Percentiles rank a stretch among this genome's conserved stretches.
Conservation (phyloP, 2,329 filamentous ascomycete species). For the Xylaria sp. region DNA sequence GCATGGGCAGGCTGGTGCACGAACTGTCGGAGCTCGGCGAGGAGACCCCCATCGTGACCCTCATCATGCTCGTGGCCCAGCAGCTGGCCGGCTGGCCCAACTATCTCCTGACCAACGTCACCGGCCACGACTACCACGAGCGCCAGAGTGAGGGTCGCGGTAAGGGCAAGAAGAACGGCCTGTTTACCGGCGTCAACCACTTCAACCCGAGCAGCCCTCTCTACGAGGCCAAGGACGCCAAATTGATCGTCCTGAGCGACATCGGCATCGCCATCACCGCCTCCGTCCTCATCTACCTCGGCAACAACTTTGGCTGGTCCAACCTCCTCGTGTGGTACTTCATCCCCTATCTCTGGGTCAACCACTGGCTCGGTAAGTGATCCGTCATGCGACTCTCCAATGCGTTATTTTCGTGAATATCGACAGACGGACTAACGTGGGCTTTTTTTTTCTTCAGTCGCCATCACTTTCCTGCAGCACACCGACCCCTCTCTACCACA, state of each 20-base stretch:
- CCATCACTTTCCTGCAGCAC: constrained; percentile 97
- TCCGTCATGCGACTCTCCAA: neutral
- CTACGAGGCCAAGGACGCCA: constrained; percentile 90
- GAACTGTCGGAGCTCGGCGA: constrained; percentile 90
- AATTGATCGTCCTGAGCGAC: constrained; percentile 87
- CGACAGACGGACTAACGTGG: neutral
- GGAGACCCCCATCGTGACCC: constrained; percentile 89
- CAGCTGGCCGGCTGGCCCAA: constrained; percentile 93
- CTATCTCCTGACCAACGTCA: constrained; percentile 92
- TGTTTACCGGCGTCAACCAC: constrained; percentile 87
- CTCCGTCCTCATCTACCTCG: constrained; percentile 73
- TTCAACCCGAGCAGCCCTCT: constrained; percentile 89
- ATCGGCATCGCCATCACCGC: constrained; percentile 76
- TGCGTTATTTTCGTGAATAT: too few relatives aligned
- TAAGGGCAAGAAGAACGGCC: constrained; percentile 89
- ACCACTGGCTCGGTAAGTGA: constrained; percentile 95
- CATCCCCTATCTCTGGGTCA: constrained; percentile 95
- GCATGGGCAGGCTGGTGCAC: constrained; percentile 78
- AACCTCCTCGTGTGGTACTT: constrained; percentile 97
- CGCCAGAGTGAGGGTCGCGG: constrained; percentile 93
- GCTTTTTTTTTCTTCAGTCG: constrained; percentile 69
- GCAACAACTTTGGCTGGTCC: constrained; percentile 80
- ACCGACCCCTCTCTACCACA: constrained; percentile 94
- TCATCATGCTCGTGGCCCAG: constrained; percentile 79
- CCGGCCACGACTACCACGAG: constrained; percentile 95